These are phyloP conservation scores for Entoloma clypeatum DNA, from an alignment of 1,284 basidiomycete genomes.

Conservation along the genomic window DNA sequence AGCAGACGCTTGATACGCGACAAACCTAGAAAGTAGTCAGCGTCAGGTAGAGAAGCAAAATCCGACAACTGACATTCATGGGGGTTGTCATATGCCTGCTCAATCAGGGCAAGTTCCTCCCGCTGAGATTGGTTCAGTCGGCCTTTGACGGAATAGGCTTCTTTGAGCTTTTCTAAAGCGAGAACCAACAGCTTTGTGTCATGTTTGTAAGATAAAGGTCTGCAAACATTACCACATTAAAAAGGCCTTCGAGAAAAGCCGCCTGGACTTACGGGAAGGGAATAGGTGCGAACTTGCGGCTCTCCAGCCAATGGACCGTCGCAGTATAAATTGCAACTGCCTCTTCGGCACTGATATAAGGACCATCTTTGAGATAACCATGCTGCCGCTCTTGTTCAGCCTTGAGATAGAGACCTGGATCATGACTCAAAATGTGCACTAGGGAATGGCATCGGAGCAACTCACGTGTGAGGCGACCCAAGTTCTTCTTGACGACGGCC, in stretches of 20 bases:
- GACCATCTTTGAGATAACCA: conserved; percentile 95
- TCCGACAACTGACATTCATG: conserved; percentile 65
- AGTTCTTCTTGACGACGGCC: conserved; percentile 96
- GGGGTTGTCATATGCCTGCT: conserved; percentile 95
- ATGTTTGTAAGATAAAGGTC: conserved; percentile 94
- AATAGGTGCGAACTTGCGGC: conserved; percentile 93
- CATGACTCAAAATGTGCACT: conserved; percentile 3
- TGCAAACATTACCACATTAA: conserved; percentile 24
- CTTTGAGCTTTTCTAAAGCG: conserved; percentile 94
- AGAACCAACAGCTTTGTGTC: conserved; percentile 95
- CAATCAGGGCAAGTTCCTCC: conserved; percentile 93
- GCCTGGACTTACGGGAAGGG: conserved; percentile 78
- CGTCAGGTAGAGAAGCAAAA: conserved; percentile 9
- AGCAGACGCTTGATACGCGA: conserved; percentile 96
- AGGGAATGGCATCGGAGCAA: too few species aligned
- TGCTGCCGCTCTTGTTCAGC: conserved; percentile 98
- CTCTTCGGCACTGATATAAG: conserved; percentile 95
- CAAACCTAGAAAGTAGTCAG: conserved; percentile 45
- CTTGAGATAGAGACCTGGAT: conserved; percentile 83
- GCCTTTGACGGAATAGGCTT: conserved; percentile 96
- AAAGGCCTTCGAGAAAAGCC: background rate
- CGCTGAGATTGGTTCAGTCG: conserved; percentile 95
- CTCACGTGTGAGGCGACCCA: conserved; percentile 82
- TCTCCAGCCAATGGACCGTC: conserved; percentile 97
- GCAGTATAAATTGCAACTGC: conserved; percentile 97